Percentiles rank a stretch among this genome's conserved stretches.
Evolutionary conservation across 177 flowering plant species (phyloP).

Genomic region (Vitis hybrid): DNA sequence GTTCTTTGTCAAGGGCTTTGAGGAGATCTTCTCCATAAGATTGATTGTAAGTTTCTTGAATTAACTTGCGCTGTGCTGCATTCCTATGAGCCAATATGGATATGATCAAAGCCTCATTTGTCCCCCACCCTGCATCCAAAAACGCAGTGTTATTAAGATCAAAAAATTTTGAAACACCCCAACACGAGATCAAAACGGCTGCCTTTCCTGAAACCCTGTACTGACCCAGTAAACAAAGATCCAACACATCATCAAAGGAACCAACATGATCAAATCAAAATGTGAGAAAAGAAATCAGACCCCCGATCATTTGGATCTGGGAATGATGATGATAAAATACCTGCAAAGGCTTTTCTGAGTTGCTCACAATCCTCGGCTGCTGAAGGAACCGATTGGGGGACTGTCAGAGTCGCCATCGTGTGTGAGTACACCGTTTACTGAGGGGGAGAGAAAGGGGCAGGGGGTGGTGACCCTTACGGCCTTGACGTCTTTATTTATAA

Average conservation of each 20-base stretch:
- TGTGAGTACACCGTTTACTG: background rate
- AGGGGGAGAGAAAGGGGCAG: background rate
- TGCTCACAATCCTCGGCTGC: slow-evolving; percentile 65
- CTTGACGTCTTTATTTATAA: no score
- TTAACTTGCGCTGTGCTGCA: slow-evolving; percentile 46
- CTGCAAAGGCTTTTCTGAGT: slow-evolving; percentile 68
- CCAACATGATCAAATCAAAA: no score
- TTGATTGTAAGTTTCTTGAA: slow-evolving; percentile 39
- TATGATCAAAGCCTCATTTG: slow-evolving; percentile 60
- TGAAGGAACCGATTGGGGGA: slow-evolving; percentile 59
- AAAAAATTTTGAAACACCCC: background rate
- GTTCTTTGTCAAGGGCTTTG: slow-evolving; percentile 40
- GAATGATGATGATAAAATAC: slow-evolving; percentile 18
- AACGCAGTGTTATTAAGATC: background rate
- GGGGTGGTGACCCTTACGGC: background rate
- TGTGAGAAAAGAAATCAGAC: background rate
- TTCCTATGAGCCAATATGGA: slow-evolving; percentile 61
- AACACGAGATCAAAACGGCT: background rate
- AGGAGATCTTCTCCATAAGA: slow-evolving; percentile 60
- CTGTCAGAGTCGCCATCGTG: slow-evolving; percentile 55
- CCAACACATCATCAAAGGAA: no score
- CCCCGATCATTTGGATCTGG: background rate
- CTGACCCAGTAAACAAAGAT: no score
- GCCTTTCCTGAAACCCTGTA: no score
- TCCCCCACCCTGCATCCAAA: slow-evolving; percentile 59